Evolutionary conservation across 202 grass and related monocot genomes (phyloP), one percentile per base, ranked within the genome.

Genomic region (Carex arenaria): DNA sequence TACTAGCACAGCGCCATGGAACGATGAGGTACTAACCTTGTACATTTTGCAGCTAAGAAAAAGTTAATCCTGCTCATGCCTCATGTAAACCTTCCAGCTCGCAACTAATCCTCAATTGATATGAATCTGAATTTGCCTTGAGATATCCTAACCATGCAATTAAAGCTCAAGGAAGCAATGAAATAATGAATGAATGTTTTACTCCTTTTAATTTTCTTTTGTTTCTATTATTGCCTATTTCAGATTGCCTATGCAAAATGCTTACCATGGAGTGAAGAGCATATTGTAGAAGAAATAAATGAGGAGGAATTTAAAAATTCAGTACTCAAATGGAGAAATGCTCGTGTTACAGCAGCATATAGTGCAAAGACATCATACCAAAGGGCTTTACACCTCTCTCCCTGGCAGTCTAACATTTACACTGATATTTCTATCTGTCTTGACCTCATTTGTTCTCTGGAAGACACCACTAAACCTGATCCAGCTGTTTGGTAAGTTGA

Each of bases 391-490:
- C 86, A 88, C 82, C 87, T 98, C 61, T 81, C 90, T 72, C 92
- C 95, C 7, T 98, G 95, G 95, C 87, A 95, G 85, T 89, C 95
- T 84, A 98, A 98, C 89, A 90, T 95, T 66, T 94, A 98, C 69
- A 84, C 84, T 83, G 95, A 98, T 89, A 86, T 85, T 85, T 93
- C 95, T 61, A 82, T 95, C 57, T 90, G 84, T 63, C 47, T 95
- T 74, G 89, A 93, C 90, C 80, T 93, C 61, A 94, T 98, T 80
- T 86, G 67, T 85, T 85, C 80, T 81, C 86, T 95, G 68, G 86
- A 87, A 76, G 90, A 81, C 1, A 86, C 51, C 73, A 57, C 62
- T 56, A 72, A 45, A 79, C 18, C 34, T 53, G 81, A 87, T 31
- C 80, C 82, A 11, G 85, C 84, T 78, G 51, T 64, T 82, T 98